These are phyloP conservation scores for Verbascum thapsus DNA, from an alignment of 257 asterid species.

Conservation along the genomic window DNA sequence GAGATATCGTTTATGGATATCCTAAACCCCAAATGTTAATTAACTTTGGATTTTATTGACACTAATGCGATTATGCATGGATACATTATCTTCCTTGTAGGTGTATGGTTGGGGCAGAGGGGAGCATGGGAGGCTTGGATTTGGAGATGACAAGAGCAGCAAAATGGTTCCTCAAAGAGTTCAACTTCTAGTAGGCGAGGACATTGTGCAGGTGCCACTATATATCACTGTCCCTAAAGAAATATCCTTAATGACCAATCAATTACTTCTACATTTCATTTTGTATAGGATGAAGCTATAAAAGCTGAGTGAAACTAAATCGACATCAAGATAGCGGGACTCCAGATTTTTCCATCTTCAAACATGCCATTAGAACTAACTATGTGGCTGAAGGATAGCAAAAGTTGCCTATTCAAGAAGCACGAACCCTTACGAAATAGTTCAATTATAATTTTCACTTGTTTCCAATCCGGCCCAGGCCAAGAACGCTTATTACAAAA, in stretches of 20 bases:
- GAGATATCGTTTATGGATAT: slow-evolving; percentile 1
- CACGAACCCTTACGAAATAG: neutral
- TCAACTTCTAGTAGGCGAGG: slow-evolving; percentile 84
- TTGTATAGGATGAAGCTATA: too few relatives aligned
- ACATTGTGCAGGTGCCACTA: slow-evolving; percentile 84
- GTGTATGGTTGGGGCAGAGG: slow-evolving; percentile 99
- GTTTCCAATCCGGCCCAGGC: neutral
- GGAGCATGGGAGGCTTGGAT: slow-evolving; percentile 98
- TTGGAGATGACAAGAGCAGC: slow-evolving; percentile 99
- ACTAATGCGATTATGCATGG: neutral
- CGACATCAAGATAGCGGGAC: neutral
- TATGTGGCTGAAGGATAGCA: neutral
- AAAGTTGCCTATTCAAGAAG: neutral
- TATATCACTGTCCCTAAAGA: slow-evolving; percentile 13
- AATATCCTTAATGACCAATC: neutral
- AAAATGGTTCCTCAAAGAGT: slow-evolving; percentile 99
- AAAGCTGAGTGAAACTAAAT: too few relatives aligned
- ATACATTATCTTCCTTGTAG: slow-evolving; percentile 40
- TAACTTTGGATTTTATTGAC: slow-evolving; percentile 4
- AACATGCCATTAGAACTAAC: slow-evolving; percentile 6
- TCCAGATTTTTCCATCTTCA: slow-evolving; percentile 10
- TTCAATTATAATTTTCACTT: neutral
- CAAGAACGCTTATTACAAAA: neutral
- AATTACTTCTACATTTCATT: neutral
- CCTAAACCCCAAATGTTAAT: neutral